Evolutionary conservation across 345 rosid genomes (phyloP).

Genomic region (Eucalyptus camaldulensis): DNA sequence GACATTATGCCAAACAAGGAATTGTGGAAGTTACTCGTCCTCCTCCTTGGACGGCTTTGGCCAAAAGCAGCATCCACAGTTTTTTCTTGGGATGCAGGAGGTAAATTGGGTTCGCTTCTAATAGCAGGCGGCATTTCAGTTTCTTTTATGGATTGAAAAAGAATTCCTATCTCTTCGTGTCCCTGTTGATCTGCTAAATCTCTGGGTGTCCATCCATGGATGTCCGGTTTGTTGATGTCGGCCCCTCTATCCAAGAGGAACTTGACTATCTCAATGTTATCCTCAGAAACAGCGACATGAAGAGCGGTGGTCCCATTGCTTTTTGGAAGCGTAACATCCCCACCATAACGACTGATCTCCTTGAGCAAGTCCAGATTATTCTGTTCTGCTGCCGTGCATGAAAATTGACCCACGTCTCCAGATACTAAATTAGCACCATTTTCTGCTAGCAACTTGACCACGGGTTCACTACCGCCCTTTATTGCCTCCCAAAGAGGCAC

Average conservation of each 20-base stretch:
- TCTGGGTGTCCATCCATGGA: slow-evolving; percentile 63
- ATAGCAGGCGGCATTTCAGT: slow-evolving; percentile 10
- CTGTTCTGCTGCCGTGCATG: slow-evolving; percentile 70
- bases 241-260: slow-evolving; percentile 69
- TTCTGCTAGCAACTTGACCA: slow-evolving; percentile 34
- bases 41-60: slow-evolving; percentile 39
- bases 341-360: slow-evolving; percentile 47
- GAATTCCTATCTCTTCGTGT: slow-evolving; percentile 60
- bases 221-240: slow-evolving; percentile 57
- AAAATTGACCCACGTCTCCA: slow-evolving; percentile 79
- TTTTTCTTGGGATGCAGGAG: slow-evolving; percentile 9
- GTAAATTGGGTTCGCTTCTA: slow-evolving; percentile 11
- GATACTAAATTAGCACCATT: slow-evolving; percentile 27
- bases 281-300: slow-evolving; percentile 83
- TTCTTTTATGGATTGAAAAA: slow-evolving; percentile 30
- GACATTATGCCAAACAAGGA: slow-evolving; percentile 72
- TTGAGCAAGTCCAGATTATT: slow-evolving; percentile 46
- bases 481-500: slow-evolving; percentile 91
- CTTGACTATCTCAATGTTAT: slow-evolving; percentile 48
- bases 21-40: slow-evolving; percentile 52
- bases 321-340: slow-evolving; percentile 42
- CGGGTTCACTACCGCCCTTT: slow-evolving; percentile 37
- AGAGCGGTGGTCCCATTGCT: slow-evolving; percentile 61
- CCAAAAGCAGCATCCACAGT: slow-evolving; percentile 26
- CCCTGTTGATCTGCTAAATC: slow-evolving; percentile 94